A percentile compares a stretch with the other conserved stretches of the same genome.
phyloP scores from a whole-genome alignment of 2,329 filamentous ascomycete genomes.

The Didymella segeticola region DNA sequence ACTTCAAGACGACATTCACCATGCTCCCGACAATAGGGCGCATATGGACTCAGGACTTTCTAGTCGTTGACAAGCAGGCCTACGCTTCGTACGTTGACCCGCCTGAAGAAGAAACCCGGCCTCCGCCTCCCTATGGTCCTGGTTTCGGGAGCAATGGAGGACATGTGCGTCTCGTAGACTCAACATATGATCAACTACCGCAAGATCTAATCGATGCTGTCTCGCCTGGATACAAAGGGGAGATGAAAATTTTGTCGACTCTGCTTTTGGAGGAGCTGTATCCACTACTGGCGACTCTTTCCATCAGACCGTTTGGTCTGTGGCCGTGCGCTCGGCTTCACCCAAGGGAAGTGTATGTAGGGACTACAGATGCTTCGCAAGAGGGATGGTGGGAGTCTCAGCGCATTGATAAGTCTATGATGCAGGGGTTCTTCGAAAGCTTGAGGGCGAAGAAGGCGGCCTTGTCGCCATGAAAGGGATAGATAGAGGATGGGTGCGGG shows the following conservation, averaged over 20 bases:
- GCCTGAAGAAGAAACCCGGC: background rate
- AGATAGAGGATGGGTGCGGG: too few species aligned
- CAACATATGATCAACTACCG: background rate
- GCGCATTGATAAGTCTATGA: background rate
- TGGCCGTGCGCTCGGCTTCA: background rate
- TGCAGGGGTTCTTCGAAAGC: background rate
- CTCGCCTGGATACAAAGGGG: background rate
- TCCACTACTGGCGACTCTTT: background rate
- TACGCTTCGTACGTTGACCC: background rate
- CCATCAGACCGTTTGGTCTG: background rate
- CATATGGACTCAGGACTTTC: constrained; percentile 1
- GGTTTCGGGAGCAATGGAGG: background rate
- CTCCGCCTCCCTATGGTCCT: background rate
- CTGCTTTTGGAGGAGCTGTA: background rate
- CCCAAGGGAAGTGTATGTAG: constrained; percentile 1
- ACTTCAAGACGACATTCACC: background rate
- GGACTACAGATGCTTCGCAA: background rate
- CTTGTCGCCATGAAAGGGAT: background rate
- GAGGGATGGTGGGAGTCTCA: constrained; percentile 1
- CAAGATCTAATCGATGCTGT: background rate
- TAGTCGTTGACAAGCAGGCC: background rate
- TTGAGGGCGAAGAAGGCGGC: background rate
- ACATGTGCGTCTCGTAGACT: background rate
- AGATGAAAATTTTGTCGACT: background rate
- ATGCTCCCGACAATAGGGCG: background rate